Base-by-base conservation (phyloP, 2,329 filamentous ascomycete species). In the Lasiodiplodia sp. region DNA sequence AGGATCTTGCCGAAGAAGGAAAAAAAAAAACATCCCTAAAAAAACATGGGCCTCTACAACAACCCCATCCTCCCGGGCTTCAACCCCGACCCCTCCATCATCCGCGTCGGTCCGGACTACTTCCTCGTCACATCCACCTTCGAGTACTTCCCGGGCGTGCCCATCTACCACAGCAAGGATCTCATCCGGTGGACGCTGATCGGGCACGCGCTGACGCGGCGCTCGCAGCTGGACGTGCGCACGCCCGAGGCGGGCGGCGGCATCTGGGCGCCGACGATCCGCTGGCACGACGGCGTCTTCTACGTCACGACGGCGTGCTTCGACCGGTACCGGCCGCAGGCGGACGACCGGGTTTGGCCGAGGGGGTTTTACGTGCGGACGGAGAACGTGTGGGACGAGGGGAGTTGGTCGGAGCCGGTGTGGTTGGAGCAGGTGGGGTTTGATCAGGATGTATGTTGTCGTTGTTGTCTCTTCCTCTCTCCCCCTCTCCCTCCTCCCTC, bases 61-160 rank as follows among this genome's bases (percentile, higher is more conserved):
- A 82, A 89, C 72, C 88, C 87, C 2, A 83, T 89, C 23, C 80
- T 89, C 49, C 81, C 82, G 2, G 87, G 88, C 28, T 89, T 88
- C 78, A 89, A 89, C 68, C 86, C 88, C 6, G 88, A 90, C 71
- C 88, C 88, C 0, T 88, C 87, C 0, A 82, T 87, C 49, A 71
- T 86, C 12, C 79, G 85, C 3, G 83, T 86, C 23, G 78, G 78
- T 8, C 71, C 80, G 52, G 83, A 86, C 72, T 90, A 85, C 74
- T 90, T 86, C 75, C 82, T 90, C 34, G 85, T 85, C 47, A 89
- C 86, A 4, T 89, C 87, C 0, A 87, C 86, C 0, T 90, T 90
- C 68, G 87, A 90, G 74, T 87, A 84, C 75, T 89, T 87, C 69
- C 88, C 87, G 0, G 87, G 86, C 4, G 84, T 85, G n/a, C 85